Conservation (phyloP, 192 early-diverging fungal genomes). For the Chytriomyces sp. region DNA sequence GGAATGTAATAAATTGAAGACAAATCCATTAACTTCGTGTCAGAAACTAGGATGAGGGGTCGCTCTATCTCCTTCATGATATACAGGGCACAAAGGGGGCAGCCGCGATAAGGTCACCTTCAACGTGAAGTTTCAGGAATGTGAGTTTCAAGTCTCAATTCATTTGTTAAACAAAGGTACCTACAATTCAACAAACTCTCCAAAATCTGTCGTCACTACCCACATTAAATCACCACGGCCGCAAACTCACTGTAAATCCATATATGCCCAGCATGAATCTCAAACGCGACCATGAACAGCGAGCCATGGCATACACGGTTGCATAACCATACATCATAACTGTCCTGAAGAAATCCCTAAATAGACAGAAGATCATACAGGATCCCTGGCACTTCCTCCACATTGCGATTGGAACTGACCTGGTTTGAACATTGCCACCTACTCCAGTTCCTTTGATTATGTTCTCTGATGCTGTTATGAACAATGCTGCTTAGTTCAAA, state of each 20-base stretch:
- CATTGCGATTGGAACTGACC: no score
- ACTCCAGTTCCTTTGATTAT: no score
- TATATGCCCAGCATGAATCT: slow-evolving; percentile 92
- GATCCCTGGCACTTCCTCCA: no score
- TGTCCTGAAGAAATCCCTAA: no score
- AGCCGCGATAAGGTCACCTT: slow-evolving; percentile 88
- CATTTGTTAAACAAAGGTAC: slow-evolving; percentile 1
- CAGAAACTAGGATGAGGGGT: slow-evolving; percentile 81
- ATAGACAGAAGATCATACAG: no score
- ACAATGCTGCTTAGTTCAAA: no score
- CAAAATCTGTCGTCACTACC: slow-evolving; percentile 89
- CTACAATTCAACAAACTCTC: slow-evolving; percentile 43
- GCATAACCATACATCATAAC: no score
- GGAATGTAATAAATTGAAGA: no score
- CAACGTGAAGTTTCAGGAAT: slow-evolving; percentile 80
- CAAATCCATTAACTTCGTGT: slow-evolving; percentile 71
- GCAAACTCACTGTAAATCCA: slow-evolving; percentile 77
- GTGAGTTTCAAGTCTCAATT: slow-evolving; percentile 79
- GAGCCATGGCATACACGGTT: slow-evolving; percentile 96
- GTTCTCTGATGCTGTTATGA: no score
- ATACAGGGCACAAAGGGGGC: slow-evolving; percentile 86
- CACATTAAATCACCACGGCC: slow-evolving; percentile 89
- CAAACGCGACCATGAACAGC: slow-evolving; percentile 92
- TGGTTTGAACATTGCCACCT: no score
- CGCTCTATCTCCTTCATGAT: slow-evolving; percentile 79